Conservation (phyloP, 495 filamentous ascomycete genomes). For the Penicillium parvum region DNA sequence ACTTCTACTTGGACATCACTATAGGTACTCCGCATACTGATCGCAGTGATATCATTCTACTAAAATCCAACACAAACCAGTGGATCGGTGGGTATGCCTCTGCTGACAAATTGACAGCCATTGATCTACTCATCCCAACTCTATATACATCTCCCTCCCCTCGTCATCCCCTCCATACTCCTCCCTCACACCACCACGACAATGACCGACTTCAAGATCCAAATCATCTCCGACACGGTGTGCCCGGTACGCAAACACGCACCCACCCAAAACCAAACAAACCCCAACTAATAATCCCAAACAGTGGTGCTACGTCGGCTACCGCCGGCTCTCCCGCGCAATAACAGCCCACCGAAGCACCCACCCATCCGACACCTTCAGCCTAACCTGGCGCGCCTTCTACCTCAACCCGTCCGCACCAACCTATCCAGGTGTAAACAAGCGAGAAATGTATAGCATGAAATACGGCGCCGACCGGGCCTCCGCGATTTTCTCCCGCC, state of each 20-base stretch:
- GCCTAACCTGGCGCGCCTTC: conserved; percentile 69
- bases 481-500: conserved; percentile 50
- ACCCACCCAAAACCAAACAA: conserved; percentile 1
- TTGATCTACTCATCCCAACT: neutral
- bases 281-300: conserved; percentile 5
- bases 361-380: conserved; percentile 65
- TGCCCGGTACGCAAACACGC: conserved; percentile 56
- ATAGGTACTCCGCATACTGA: no score
- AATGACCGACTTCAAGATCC: conserved; percentile 77
- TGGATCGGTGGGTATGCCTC: no score
- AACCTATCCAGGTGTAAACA: conserved; percentile 50
- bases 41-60: no score
- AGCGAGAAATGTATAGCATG: conserved; percentile 45
- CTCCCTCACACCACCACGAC: conserved; percentile 8
- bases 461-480: conserved; percentile 60
- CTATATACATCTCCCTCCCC: neutral
- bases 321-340: conserved; percentile 64
- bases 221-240: conserved; percentile 69
- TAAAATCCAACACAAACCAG: no score
- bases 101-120: no score
- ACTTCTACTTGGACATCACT: no score
- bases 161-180: neutral
- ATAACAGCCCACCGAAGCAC: conserved; percentile 59
- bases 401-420: conserved; percentile 70
- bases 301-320: conserved; percentile 77